phyloP scores from a whole-genome alignment of 73 alveolate species.

The Vitrella brassicaformis region DNA sequence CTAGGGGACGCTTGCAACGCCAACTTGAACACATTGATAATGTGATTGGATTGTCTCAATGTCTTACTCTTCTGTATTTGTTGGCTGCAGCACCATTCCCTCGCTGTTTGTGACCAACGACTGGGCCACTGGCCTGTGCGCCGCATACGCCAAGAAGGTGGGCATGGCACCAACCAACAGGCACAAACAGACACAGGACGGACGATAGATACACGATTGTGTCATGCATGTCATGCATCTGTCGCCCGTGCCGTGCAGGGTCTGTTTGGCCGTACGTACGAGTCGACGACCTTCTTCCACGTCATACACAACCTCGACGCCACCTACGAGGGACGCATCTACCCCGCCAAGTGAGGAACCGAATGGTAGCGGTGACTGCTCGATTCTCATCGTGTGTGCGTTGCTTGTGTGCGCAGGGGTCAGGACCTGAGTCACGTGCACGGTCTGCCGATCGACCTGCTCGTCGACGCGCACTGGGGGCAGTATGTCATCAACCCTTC shows the following conservation, averaged over 20 bases:
- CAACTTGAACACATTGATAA: no score
- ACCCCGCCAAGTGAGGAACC: constrained; percentile 31
- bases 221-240: no score
- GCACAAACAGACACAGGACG: no score
- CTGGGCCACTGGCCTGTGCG: constrained; percentile 89
- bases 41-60: no score
- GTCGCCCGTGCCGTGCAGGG: constrained; percentile 31
- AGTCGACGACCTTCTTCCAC: constrained; percentile 87
- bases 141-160: constrained; percentile 80
- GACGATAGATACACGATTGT: no score
- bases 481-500: constrained; percentile 1
- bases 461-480: constrained; percentile 85
- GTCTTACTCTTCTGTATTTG: no score
- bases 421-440: constrained; percentile 74
- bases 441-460: constrained; percentile 74
- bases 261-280: constrained; percentile 75
- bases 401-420: constrained; percentile 43
- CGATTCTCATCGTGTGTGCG: no score
- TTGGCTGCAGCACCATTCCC: no score
- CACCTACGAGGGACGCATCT: constrained; percentile 74
- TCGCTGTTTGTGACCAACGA: constrained; percentile 81
- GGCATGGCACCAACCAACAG: no score
- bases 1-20: no score
- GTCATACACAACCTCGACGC: constrained; percentile 87
- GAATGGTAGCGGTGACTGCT: constrained; percentile 81